These are phyloP conservation scores for Jimgerdemannia lactiflua DNA, from an alignment of 192 early-diverging fungal genomes.

Conservation along the genomic window DNA sequence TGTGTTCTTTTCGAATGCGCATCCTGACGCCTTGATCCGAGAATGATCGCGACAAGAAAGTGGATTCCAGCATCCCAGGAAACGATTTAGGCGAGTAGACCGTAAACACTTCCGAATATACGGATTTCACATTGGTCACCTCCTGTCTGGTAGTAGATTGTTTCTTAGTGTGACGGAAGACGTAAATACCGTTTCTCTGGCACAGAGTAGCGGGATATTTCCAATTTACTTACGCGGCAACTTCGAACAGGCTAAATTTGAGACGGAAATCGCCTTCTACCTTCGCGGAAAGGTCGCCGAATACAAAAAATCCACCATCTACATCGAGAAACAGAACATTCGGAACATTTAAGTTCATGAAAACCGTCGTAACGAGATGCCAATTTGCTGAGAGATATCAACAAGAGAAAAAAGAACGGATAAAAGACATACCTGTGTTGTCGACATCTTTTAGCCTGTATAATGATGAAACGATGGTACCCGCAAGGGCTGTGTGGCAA, in stretches of 20 bases:
- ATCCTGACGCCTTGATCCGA: conserved; percentile 97
- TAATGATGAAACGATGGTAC: conserved; percentile 90
- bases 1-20: conserved; percentile 86
- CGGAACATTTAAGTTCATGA: neutral
- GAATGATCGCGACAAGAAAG: conserved; percentile 84
- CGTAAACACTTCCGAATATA: conserved; percentile 78
- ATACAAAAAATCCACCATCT: conserved; percentile 95
- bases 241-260: conserved; percentile 90
- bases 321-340: neutral
- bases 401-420: neutral
- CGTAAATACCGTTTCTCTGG: neutral
- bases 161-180: neutral
- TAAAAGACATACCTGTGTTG: conserved; percentile 34
- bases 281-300: conserved; percentile 91
- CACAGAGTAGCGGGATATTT: neutral
- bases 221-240: conserved; percentile 59
- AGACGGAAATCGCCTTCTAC: conserved; percentile 88
- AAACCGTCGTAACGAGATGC: too few species aligned
- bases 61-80: conserved; percentile 96
- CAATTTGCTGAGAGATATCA: too few species aligned
- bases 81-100: conserved; percentile 96
- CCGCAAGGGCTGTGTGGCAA: conserved; percentile 87
- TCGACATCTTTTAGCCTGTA: conserved; percentile 88
- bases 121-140: conserved; percentile 87
- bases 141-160: conserved; percentile 42